These are phyloP conservation scores for Xylaria flabelliformis DNA, from an alignment of 495 filamentous ascomycete genomes.

Conservation along the genomic window DNA sequence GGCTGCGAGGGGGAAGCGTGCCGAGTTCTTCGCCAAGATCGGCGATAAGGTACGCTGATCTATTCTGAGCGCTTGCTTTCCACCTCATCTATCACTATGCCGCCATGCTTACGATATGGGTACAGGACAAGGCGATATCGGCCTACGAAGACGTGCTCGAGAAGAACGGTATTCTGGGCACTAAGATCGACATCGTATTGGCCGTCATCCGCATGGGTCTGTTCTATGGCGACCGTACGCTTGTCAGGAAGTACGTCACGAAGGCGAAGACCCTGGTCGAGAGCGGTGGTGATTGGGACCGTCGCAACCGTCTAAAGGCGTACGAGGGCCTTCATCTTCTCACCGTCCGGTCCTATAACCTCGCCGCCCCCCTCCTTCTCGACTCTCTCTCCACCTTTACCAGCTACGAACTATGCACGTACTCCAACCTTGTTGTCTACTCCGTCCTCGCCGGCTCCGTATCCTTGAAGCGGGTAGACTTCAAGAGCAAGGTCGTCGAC, in stretches of 20 bases:
- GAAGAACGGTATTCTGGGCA: constrained; percentile 92
- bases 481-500: constrained; percentile 98
- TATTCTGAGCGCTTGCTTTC: not conserved
- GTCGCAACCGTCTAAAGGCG: constrained; percentile 95
- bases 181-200: constrained; percentile 94
- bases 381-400: constrained; percentile 99
- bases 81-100: not conserved
- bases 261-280: constrained; percentile 90
- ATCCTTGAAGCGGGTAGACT: constrained; percentile 94
- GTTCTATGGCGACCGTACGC: constrained; percentile 89
- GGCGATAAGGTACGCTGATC: constrained; percentile 84
- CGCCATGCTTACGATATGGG: constrained; percentile 25
- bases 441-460: constrained; percentile 93
- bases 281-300: constrained; percentile 96
- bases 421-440: constrained; percentile 93
- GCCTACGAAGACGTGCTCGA: constrained; percentile 91
- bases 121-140: constrained; percentile 88
- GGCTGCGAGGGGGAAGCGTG: constrained; percentile 89
- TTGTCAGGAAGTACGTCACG: constrained; percentile 92
- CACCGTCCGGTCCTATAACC: constrained; percentile 85
- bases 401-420: constrained; percentile 95
- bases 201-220: constrained; percentile 94
- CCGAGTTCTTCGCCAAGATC: constrained; percentile 92
- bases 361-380: constrained; percentile 90
- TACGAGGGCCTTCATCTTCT: constrained; percentile 95